Evolutionary conservation across 306 rosid species (phyloP).

Genomic region (Vicia villosa): DNA sequence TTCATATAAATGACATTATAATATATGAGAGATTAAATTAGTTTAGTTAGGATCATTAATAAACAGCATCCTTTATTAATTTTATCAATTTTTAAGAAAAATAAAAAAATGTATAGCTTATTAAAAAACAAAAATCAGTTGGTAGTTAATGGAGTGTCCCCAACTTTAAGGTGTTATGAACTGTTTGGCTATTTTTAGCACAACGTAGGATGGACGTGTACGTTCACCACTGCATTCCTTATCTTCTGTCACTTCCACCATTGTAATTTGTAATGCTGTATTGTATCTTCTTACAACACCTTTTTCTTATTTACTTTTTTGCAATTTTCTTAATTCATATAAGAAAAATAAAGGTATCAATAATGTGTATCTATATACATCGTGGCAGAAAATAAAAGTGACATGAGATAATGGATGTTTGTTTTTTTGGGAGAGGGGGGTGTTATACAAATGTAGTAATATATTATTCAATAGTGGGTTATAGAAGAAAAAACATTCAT

Average conservation of each 20-base stretch:
- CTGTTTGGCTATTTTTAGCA: slow-evolving; percentile 3
- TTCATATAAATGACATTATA: no score
- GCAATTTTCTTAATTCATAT: background rate
- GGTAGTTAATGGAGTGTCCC: slow-evolving; percentile 8
- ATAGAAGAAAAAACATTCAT: background rate
- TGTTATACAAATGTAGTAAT: background rate
- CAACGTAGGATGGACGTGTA: background rate
- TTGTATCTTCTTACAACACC: background rate
- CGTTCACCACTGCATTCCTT: background rate
- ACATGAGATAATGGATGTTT: background rate
- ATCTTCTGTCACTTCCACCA: background rate
- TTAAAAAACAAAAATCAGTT: background rate
- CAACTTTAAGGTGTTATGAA: background rate
- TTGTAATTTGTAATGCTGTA: background rate
- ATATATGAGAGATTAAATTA: no score
- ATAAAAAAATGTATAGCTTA: no score
- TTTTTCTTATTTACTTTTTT: background rate
- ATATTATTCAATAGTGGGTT: background rate
- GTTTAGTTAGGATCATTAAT: no score
- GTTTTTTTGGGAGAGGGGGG: background rate
- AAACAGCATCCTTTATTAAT: no score
- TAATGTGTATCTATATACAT: background rate
- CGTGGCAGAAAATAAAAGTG: background rate
- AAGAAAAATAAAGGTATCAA: background rate
- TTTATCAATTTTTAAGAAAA: no score